phyloP scores from a whole-genome alignment of 2,329 filamentous ascomycete genomes.

The Neofusicoccum sp. region DNA sequence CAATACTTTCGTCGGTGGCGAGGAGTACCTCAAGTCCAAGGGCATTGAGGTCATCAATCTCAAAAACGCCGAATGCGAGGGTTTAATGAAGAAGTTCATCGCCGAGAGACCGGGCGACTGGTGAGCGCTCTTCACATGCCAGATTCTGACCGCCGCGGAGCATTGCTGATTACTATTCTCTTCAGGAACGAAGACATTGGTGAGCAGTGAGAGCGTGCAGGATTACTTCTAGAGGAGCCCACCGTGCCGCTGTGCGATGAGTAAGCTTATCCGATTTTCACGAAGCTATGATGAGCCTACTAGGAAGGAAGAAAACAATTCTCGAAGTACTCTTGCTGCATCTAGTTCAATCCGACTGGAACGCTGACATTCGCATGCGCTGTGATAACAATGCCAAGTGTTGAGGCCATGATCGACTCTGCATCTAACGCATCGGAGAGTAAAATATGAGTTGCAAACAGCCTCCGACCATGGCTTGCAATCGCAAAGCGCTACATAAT shows the following conservation, averaged over 20 bases:
- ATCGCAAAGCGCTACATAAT: not conserved
- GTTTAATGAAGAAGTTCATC: conserved; percentile 73
- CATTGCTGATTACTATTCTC: conserved; percentile 8
- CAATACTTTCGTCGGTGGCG: conserved; percentile 72
- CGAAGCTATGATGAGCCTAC: too few species aligned
- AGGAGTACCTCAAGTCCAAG: conserved; percentile 67
- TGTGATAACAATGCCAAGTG: too few species aligned
- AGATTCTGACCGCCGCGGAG: not conserved
- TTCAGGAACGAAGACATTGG: conserved; percentile 40
- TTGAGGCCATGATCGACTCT: too few species aligned
- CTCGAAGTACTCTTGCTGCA: too few species aligned
- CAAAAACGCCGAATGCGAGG: conserved; percentile 65
- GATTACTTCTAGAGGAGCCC: not conserved
- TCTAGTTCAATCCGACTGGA: too few species aligned
- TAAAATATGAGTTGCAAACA: too few species aligned
- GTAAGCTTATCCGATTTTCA: too few species aligned
- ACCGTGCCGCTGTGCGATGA: not conserved
- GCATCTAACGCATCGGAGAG: too few species aligned
- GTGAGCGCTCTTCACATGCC: conserved; percentile 42
- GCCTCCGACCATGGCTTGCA: too few species aligned
- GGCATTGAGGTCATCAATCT: conserved; percentile 76
- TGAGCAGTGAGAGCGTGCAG: conserved; percentile 24
- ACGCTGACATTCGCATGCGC: too few species aligned
- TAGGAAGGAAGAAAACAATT: too few species aligned
- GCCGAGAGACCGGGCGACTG: conserved; percentile 71